Percentiles rank a stretch among this genome's conserved stretches.
These are phyloP conservation scores for Rhododendron williamsianum DNA, from an alignment of 148 eudicot species.

Conservation along the genomic window DNA sequence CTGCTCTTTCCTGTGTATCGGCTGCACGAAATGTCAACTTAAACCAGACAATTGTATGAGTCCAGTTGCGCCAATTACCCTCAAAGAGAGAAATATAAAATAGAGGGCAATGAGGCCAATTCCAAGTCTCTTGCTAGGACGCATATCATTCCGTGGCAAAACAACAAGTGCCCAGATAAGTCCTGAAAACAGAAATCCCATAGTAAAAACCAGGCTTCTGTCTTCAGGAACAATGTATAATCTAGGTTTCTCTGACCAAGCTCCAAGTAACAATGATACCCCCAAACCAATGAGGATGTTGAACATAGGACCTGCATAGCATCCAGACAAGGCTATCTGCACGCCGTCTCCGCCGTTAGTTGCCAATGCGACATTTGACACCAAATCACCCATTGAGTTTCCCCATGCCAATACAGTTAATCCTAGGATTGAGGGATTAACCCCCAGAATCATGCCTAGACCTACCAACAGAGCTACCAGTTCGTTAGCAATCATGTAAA, in stretches of 20 bases:
- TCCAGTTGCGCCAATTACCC: background rate
- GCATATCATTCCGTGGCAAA: constrained; percentile 70
- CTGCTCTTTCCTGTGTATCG: background rate
- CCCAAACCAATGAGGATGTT: constrained; percentile 89
- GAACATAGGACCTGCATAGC: constrained; percentile 98
- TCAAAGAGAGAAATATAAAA: constrained; percentile 46
- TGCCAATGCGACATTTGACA: constrained; percentile 75
- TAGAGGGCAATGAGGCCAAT: constrained; percentile 62
- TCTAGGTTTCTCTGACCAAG: constrained; percentile 57
- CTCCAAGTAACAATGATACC: constrained; percentile 68
- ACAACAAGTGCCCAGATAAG: constrained; percentile 73
- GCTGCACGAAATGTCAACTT: background rate
- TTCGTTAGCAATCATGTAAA: constrained; percentile 91
- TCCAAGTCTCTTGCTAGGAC: constrained; percentile 69
- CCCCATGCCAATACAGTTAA: constrained; percentile 98
- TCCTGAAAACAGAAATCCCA: constrained; percentile 67
- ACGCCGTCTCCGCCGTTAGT: constrained; percentile 84
- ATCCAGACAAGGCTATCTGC: constrained; percentile 90
- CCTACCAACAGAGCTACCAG: constrained; percentile 80
- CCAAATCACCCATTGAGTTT: constrained; percentile 94
- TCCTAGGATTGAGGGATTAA: constrained; percentile 85
- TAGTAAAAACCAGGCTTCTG: constrained; percentile 62
- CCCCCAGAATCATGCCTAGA: constrained; percentile 61
- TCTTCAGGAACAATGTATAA: constrained; percentile 55
- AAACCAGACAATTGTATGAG: background rate